A percentile compares a stretch with the other conserved stretches of the same genome.
phyloP scores from a whole-genome alignment of 176 grass and related monocot genomes.

The Juncus inflexus region DNA sequence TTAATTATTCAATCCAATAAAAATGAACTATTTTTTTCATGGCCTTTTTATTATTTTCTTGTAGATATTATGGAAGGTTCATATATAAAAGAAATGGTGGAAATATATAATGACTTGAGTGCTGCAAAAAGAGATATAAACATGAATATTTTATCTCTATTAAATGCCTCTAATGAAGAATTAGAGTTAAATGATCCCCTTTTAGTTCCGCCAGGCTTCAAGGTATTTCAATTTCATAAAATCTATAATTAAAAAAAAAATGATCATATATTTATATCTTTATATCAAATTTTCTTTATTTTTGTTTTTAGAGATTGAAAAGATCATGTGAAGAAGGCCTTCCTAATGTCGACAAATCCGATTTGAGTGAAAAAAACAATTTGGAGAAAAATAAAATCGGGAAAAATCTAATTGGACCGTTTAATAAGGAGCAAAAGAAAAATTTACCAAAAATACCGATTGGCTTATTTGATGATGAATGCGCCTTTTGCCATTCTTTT shows the following conservation, averaged over 20 bases:
- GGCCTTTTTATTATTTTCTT: too few relatives aligned
- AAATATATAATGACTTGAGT: too few relatives aligned
- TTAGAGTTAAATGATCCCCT: not conserved
- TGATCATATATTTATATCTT: too few relatives aligned
- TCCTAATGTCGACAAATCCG: not conserved
- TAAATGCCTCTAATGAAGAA: not conserved
- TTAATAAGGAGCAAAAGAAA: not conserved
- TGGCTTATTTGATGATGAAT: slow-evolving; percentile 16
- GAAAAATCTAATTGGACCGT: not conserved
- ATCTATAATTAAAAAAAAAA: too few relatives aligned
- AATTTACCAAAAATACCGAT: not conserved
- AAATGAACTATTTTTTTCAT: too few relatives aligned
- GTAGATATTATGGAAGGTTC: too few relatives aligned
- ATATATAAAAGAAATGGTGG: too few relatives aligned
- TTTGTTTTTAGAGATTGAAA: not conserved
- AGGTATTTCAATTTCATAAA: slow-evolving; percentile 4
- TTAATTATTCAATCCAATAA: too few relatives aligned
- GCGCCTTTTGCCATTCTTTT: slow-evolving; percentile 18
- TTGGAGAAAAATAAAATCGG: not conserved
- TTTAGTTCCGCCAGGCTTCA: not conserved
- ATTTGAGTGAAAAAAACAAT: not conserved
- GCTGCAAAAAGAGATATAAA: too few relatives aligned
- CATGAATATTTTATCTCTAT: not conserved
- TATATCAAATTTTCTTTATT: not conserved
- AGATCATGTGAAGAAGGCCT: not conserved